These are phyloP conservation scores for Macrophomina tecta DNA, from an alignment of 2,329 filamentous ascomycete genomes.

Conservation along the genomic window DNA sequence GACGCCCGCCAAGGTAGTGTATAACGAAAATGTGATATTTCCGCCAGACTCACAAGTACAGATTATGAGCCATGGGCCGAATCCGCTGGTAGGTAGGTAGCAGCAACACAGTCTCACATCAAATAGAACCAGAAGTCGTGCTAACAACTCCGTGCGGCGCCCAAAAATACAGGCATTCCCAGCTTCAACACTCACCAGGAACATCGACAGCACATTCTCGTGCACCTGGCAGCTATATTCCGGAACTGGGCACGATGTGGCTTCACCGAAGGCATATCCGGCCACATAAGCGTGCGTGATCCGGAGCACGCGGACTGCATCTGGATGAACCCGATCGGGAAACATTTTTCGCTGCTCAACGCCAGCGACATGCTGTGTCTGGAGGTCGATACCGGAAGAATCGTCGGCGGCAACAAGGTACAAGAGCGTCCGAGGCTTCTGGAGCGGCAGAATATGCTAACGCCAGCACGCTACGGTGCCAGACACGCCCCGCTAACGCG, in stretches of 20 bases:
- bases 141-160: background rate
- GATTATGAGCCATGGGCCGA: constrained; percentile 1
- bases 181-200: constrained; percentile 58
- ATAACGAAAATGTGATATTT: background rate
- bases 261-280: constrained; percentile 71
- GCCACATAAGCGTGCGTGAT: constrained; percentile 71
- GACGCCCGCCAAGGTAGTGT: background rate
- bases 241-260: constrained; percentile 69
- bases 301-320: constrained; percentile 66
- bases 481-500: constrained; percentile 65
- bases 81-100: constrained; percentile 1
- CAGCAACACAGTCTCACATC: background rate
- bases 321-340: constrained; percentile 72
- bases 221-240: constrained; percentile 71
- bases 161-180: constrained; percentile 56
- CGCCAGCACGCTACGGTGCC: background rate
- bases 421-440: background rate
- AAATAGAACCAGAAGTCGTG: background rate
- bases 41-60: background rate
- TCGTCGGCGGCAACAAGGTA: constrained; percentile 64
- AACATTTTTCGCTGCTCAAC: constrained; percentile 69
- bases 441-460: background rate
- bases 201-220: constrained; percentile 67
- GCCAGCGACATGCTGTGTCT: constrained; percentile 72
- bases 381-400: constrained; percentile 62